A percentile compares a stretch with the other conserved stretches of the same genome.
These are phyloP conservation scores for Ogataea philodendri DNA, from an alignment of 805 yeast genomes.

Conservation along the genomic window DNA sequence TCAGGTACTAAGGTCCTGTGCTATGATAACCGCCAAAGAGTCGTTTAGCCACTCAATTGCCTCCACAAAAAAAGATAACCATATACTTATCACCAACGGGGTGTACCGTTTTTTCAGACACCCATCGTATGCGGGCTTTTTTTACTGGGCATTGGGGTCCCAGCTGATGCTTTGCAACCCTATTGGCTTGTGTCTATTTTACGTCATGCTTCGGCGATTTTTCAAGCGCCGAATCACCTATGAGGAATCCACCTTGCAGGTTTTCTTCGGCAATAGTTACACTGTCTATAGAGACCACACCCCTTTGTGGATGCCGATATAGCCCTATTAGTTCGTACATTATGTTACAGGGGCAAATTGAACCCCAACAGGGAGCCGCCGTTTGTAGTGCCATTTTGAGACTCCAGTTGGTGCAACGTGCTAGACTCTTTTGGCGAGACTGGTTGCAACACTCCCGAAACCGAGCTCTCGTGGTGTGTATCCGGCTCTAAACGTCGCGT, in stretches of 20 bases:
- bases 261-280: constrained; percentile 74
- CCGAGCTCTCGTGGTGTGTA: no score
- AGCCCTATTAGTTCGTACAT: constrained; percentile 2
- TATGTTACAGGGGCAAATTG: constrained; percentile 13
- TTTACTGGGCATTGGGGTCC: constrained; percentile 89
- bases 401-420: no score
- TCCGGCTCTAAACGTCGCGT: no score
- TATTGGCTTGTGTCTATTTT: constrained; percentile 52
- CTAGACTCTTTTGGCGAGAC: no score
- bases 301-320: constrained; percentile 61
- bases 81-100: constrained; percentile 70
- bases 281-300: constrained; percentile 47
- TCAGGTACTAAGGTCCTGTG: constrained; percentile 64
- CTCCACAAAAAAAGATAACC: constrained; percentile 48
- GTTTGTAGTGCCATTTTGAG: constrained; percentile 11
- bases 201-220: constrained; percentile 60
- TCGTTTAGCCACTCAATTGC: constrained; percentile 84
- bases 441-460: no score
- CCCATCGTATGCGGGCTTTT: constrained; percentile 90
- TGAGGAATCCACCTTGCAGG: constrained; percentile 66
- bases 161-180: constrained; percentile 72
- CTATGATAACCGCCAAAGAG: constrained; percentile 85
- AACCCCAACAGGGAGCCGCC: constrained; percentile 15
- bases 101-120: constrained; percentile 69
- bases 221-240: constrained; percentile 62